Conservation (phyloP, 148 eudicot genomes). For the Silene latifolia region DNA sequence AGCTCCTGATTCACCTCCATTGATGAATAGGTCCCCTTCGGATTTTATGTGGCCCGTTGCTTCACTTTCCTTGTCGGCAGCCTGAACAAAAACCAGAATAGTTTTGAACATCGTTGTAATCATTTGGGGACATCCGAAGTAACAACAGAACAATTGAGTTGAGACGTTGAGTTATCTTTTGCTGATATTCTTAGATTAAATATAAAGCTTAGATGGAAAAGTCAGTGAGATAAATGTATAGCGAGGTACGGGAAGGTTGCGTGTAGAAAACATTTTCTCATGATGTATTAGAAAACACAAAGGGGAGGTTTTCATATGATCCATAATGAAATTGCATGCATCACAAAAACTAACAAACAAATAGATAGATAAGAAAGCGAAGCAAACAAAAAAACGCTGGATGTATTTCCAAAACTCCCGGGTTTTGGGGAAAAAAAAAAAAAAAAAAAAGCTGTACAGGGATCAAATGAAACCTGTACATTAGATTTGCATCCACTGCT, state of each 20-base stretch:
- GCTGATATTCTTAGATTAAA: neutral
- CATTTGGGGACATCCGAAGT: neutral
- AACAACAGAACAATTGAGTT: neutral
- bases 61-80: conserved; percentile 46
- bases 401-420: neutral
- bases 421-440: too few relatives aligned
- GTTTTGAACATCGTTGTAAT: neutral
- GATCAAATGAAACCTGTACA: neutral
- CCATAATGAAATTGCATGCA: neutral
- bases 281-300: neutral
- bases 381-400: neutral
- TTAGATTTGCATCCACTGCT: neutral
- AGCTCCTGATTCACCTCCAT: conserved; percentile 44
- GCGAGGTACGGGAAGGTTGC: neutral
- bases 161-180: neutral
- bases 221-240: neutral
- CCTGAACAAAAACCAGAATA: conserved; percentile 27
- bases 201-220: neutral
- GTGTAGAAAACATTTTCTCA: neutral
- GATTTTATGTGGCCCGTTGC: conserved; percentile 49
- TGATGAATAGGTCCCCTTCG: conserved; percentile 53
- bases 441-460: too few relatives aligned
- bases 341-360: neutral
- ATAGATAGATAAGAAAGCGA: neutral
- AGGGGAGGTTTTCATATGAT: neutral